Conservation (phyloP, 2,329 filamentous ascomycete species). For the Ascochyta lentis region DNA sequence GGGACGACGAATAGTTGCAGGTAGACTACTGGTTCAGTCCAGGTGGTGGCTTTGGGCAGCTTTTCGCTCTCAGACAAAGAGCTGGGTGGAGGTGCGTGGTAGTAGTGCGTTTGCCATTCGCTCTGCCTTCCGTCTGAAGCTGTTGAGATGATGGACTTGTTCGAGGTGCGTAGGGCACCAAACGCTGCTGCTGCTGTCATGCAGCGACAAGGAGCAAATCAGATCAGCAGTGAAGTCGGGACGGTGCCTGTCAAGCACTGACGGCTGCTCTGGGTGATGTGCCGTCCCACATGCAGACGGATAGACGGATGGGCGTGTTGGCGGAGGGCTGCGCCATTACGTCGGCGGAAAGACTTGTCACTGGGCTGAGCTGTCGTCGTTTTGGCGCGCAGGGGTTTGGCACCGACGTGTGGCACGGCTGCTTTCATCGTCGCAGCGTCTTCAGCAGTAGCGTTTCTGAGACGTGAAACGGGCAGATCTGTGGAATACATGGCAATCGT, state of each 20-base stretch:
- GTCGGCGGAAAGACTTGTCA: background rate
- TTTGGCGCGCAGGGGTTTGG: constrained; percentile 3
- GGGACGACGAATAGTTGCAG: background rate
- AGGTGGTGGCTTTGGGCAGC: background rate
- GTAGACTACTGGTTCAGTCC: background rate
- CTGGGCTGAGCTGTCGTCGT: background rate
- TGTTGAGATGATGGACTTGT: background rate
- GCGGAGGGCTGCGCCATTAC: constrained; percentile 7
- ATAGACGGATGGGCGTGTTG: constrained; percentile 10
- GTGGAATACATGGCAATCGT: constrained; percentile 6
- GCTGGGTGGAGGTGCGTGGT: background rate
- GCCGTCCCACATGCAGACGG: constrained; percentile 6
- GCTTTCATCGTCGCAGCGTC: constrained; percentile 8
- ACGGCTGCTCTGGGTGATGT: background rate
- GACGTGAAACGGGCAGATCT: constrained; percentile 2
- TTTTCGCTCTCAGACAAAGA: background rate
- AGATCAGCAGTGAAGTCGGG: background rate
- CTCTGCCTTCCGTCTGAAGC: background rate
- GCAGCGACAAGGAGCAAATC: background rate
- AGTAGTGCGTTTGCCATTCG: background rate
- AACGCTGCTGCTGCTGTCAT: background rate
- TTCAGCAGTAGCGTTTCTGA: constrained; percentile 6
- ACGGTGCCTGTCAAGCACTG: constrained; percentile 1
- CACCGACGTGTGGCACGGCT: background rate
- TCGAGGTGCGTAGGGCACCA: too few relatives aligned